A percentile compares a stretch with the other conserved stretches of the same genome.
Conservation (phyloP, 1,139 yeast genomes). For the Casaregolazyma suthepensis region DNA sequence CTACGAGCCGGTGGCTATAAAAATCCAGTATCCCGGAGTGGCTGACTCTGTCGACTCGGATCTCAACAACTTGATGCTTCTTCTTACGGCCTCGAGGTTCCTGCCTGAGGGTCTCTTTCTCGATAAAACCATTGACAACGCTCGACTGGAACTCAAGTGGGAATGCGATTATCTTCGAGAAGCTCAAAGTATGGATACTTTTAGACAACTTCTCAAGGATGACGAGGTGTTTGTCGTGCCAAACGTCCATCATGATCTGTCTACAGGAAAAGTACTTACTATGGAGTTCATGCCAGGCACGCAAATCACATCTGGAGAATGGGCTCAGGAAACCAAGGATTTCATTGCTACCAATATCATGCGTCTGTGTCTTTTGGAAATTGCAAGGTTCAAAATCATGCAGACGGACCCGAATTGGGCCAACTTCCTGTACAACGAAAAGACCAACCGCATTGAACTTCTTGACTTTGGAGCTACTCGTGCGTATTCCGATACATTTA, state of each 20-base stretch:
- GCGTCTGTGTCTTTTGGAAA: constrained; percentile 81
- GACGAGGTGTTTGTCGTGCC: constrained; percentile 79
- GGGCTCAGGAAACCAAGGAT: constrained; percentile 67
- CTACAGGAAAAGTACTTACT: constrained; percentile 79
- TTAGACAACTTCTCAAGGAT: constrained; percentile 53
- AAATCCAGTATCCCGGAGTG: constrained; percentile 98
- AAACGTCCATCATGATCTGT: constrained; percentile 64
- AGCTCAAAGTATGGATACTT: constrained; percentile 70
- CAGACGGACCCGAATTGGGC: constrained; percentile 99
- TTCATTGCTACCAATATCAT: constrained; percentile 82
- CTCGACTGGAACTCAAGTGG: constrained; percentile 91
- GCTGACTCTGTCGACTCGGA: constrained; percentile 91
- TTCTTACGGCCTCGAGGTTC: constrained; percentile 78
- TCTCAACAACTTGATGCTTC: constrained; percentile 71
- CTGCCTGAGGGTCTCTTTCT: constrained; percentile 89
- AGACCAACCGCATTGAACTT: constrained; percentile 59
- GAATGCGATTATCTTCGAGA: constrained; percentile 95
- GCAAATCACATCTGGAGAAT: constrained; percentile 73
- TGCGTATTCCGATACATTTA: constrained; percentile 63
- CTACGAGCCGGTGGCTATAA: constrained; percentile 80
- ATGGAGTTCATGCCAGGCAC: constrained; percentile 85
- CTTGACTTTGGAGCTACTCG: constrained; percentile 96
- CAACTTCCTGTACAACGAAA: constrained; percentile 74
- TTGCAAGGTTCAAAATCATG: constrained; percentile 82
- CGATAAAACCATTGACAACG: constrained; percentile 88